Evolutionary conservation across 2,329 filamentous ascomycete genomes (phyloP).

Genomic region (Clarireedia paspali): DNA sequence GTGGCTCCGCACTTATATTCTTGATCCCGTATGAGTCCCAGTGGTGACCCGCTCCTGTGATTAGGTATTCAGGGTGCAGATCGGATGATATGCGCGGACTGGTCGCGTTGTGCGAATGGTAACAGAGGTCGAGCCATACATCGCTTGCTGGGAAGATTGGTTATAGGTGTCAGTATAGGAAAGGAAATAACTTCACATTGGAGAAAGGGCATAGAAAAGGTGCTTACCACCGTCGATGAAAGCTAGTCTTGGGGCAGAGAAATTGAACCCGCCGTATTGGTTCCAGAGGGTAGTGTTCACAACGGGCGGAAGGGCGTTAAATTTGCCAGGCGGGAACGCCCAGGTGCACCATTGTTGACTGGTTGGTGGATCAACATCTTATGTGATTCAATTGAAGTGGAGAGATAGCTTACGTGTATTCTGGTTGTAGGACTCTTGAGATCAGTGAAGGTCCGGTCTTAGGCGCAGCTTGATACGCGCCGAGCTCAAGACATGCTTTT

Average conservation of each 20-base stretch:
- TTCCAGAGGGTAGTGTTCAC: slow-evolving; percentile 38
- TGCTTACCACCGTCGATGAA: slow-evolving; percentile 41
- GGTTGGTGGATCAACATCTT: neutral
- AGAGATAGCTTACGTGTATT: slow-evolving; percentile 38
- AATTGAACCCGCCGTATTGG: slow-evolving; percentile 39
- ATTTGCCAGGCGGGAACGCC: slow-evolving; percentile 41
- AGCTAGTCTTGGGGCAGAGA: slow-evolving; percentile 39
- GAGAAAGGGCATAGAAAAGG: neutral
- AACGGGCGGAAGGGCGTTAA: slow-evolving; percentile 36
- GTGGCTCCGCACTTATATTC: slow-evolving; percentile 37
- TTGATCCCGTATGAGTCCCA: slow-evolving; percentile 33
- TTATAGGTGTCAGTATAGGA: slow-evolving; percentile 1
- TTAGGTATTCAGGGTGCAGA: slow-evolving; percentile 41
- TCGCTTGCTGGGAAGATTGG: slow-evolving; percentile 28
- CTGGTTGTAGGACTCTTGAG: slow-evolving; percentile 38
- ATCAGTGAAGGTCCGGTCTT: slow-evolving; percentile 37
- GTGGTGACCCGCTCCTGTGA: slow-evolving; percentile 44
- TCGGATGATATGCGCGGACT: slow-evolving; percentile 33
- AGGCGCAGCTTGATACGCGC: slow-evolving; percentile 41
- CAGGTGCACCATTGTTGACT: slow-evolving; percentile 42
- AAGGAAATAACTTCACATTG: neutral
- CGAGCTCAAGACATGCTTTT: slow-evolving; percentile 38
- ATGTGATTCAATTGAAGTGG: neutral
- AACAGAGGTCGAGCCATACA: slow-evolving; percentile 45
- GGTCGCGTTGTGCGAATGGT: slow-evolving; percentile 38